A percentile compares a stretch with the other conserved stretches of the same genome.
Evolutionary conservation across 2,329 filamentous ascomycete species (phyloP).

Genomic region (Setomelanomma holmii): DNA sequence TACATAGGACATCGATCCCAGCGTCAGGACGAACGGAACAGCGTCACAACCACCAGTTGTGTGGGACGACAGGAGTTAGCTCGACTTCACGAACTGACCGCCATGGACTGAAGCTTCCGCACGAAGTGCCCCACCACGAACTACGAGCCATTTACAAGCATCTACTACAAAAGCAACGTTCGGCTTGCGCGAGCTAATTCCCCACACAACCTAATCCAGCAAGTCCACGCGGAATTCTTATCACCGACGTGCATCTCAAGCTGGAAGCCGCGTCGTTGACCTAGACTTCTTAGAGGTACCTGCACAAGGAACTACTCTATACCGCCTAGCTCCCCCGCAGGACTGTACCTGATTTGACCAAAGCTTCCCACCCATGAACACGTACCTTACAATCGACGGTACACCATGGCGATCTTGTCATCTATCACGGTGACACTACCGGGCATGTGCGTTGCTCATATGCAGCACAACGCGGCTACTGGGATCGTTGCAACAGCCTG

Average conservation of each 20-base stretch:
- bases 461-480: too few species aligned
- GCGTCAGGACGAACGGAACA: too few species aligned
- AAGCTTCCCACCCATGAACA: background rate
- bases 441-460: too few species aligned
- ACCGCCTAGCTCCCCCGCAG: background rate
- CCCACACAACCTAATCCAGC: background rate
- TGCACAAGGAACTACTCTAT: constrained; percentile 2
- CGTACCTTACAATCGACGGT: background rate
- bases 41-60: too few species aligned
- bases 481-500: too few species aligned
- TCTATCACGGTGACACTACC: background rate
- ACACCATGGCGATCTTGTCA: background rate
- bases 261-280: background rate
- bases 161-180: too few species aligned
- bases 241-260: background rate
- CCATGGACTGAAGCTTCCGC: too few species aligned
- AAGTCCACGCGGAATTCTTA: constrained; percentile 2
- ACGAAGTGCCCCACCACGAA: too few species aligned
- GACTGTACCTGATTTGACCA: constrained; percentile 3
- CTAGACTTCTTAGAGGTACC: background rate
- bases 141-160: too few species aligned
- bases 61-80: too few species aligned
- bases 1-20: too few species aligned
- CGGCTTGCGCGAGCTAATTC: background rate
- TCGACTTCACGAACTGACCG: too few species aligned